phyloP scores from a whole-genome alignment of 345 rosid species.

The Ailanthus altissimus region DNA sequence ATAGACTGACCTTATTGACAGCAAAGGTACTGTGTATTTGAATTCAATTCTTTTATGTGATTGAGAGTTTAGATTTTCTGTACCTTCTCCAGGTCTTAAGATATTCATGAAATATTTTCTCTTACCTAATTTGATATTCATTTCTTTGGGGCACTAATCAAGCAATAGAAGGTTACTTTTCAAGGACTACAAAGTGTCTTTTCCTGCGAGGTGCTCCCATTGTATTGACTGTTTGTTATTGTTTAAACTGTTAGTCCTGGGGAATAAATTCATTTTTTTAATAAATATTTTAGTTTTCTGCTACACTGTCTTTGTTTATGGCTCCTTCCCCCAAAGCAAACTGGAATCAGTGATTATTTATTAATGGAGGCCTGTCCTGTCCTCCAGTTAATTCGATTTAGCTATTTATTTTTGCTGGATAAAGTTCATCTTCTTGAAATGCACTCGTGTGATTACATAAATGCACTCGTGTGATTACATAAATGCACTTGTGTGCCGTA shows the following conservation, averaged over 20 bases:
- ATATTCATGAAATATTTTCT: conserved; percentile 23
- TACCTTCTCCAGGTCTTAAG: conserved; percentile 30
- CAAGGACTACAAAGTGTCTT: conserved; percentile 28
- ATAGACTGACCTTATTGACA: conserved; percentile 55
- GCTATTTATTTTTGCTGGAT: background rate
- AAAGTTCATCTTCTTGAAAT: background rate
- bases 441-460: too few species aligned
- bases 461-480: too few species aligned
- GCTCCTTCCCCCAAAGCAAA: background rate
- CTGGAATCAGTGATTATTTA: background rate
- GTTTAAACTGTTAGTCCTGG: conserved; percentile 10
- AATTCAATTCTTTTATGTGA: conserved; percentile 37
- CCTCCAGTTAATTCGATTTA: background rate
- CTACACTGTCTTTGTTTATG: background rate
- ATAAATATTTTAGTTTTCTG: background rate
- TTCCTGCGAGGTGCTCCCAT: conserved; percentile 11
- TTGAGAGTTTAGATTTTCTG: conserved; percentile 27
- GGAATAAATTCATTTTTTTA: conserved; percentile 9
- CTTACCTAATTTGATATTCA: conserved; percentile 20
- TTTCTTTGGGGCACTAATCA: conserved; percentile 35
- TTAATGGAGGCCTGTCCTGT: background rate
- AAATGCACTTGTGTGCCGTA: too few species aligned
- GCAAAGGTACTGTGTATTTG: conserved; percentile 33
- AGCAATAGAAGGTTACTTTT: conserved; percentile 31
- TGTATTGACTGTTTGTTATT: conserved; percentile 24